Base-by-base conservation (phyloP, 352 stramenopile species). In the Achlya hypogyna region DNA sequence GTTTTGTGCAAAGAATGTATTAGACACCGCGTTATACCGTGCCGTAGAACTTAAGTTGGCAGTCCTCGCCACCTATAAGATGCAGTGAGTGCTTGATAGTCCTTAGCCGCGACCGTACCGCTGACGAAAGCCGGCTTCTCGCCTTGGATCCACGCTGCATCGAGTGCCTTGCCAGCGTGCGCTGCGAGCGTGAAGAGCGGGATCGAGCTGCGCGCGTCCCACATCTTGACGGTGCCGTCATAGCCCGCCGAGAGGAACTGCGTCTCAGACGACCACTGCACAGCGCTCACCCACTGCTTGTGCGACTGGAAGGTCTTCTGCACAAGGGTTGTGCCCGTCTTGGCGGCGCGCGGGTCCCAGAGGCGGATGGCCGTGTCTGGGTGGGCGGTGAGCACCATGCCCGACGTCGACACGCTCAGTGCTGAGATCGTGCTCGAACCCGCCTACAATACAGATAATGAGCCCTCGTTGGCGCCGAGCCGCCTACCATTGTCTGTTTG, bases 251-350 rank as follows among this genome's bases (percentile, higher is more conserved):
- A 94, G 27, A 84, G 72, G 62, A 93, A 93, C 25, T 92, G 66
- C 53, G 83, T 69, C 54, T 82, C 75, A 38, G 79, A 74, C 63
- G 91, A 79, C 84, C 84, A 94, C 16, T 74, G 71, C 22, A 91
- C 82, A 6, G 78, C 79, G 62, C 79, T 93, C 27, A 94, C 84
- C 86, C 86, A 94, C 69, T 89, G 74, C 71, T 83, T 87, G 74
- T 94, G 86, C 65, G 84, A 94, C 60, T 83, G 77, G 73, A 92
- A 93, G 29, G 82, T 94, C 60, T 75, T 72, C 74, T 92, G 81
- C 32, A 94, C 78, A 54, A 89, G 66, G 69, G 71, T 89, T 51
- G 91, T 83, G 34, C 86, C 84, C 8, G 72, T 74, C 62, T 89
- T 76, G 51, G 78, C 77, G 1, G 82, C 82, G 32, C 82, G 79